Evolutionary conservation across 805 yeast species (phyloP), one percentile per base, ranked within the genome.

Genomic region (Starmerella vitae): DNA sequence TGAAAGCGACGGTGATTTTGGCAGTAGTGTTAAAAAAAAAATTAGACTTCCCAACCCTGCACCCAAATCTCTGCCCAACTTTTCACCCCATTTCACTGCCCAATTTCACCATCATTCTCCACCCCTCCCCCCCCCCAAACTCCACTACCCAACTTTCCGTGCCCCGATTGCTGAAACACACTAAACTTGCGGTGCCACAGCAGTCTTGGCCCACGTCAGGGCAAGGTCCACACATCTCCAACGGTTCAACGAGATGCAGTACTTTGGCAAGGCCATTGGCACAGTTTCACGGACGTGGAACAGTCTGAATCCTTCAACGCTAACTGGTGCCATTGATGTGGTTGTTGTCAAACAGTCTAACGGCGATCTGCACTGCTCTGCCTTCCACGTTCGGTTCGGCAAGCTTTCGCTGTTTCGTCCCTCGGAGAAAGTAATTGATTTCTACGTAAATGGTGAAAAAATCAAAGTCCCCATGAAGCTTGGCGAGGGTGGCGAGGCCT

Each of bases 401-500:
- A 86, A 84, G 62, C 82, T 91, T 60, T 93, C 86, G 51, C 68
- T 91, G 47, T 65, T 91, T 43, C 74, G 93, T 54, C 98, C 98
- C 12, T 81, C 93, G 15, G 95, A 91, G 59, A 91, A 88, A 65
- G 86, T 83, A 45, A 93, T 88, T 38, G 93, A 80, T 41, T 77
- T 91, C 47, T 70, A 74, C 30, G 93, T 91, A 29, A 91, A 91
- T 60, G 96, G 79, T 27, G 70, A 70, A 43, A 67, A 74, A 33
- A 79, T 93, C 0, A 77, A 82, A 49, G 63, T 88, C 34, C 95
- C 94, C 7, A 91, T 91, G 97, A 91, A 91, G 58, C 64, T 91
- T 33, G 94, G 95, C 13, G 98, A 91, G 44, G 94, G 93, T 6
- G 98, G 98, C 12, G 98, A 91, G 59, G 98, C 97, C 0, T 85